phyloP scores from a whole-genome alignment of 2,329 filamentous ascomycete genomes.

The Trichoderma lentiforme region DNA sequence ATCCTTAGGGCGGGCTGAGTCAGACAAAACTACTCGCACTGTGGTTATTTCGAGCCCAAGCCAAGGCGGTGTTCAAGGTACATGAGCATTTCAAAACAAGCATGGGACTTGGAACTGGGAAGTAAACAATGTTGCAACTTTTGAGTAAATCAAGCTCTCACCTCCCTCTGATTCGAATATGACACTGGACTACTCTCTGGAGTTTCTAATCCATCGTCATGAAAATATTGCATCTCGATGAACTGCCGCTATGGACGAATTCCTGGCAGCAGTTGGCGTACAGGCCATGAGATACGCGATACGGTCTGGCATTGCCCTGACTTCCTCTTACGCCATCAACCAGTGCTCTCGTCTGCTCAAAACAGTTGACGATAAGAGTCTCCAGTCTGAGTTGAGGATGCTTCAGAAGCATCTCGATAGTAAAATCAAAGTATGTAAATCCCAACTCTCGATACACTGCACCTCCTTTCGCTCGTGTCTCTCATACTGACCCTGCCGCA shows the following conservation, averaged over 20 bases:
- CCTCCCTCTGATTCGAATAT: not conserved
- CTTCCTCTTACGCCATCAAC: slow-evolving; percentile 77
- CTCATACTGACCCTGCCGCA: slow-evolving; percentile 31
- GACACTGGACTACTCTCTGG: no score
- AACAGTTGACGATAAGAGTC: slow-evolving; percentile 67
- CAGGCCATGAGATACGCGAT: slow-evolving; percentile 94
- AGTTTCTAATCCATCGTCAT: not conserved
- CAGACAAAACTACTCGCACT: not conserved
- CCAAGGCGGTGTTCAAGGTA: not conserved
- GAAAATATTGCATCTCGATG: not conserved
- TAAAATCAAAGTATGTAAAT: slow-evolving; percentile 68
- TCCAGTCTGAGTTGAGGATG: slow-evolving; percentile 63
- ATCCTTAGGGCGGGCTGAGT: not conserved
- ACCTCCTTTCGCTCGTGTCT: not conserved
- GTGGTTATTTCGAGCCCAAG: not conserved
- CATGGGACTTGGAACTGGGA: not conserved
- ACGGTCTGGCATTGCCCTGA: slow-evolving; percentile 79
- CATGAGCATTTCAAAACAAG: not conserved
- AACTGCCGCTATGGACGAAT: slow-evolving; percentile 62
- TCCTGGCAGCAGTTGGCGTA: slow-evolving; percentile 50
- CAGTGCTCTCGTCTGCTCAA: slow-evolving; percentile 77
- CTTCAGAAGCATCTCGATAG: slow-evolving; percentile 73
- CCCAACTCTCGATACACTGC: not conserved
- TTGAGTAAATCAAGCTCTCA: not conserved
- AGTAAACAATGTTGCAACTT: not conserved